Conservation (phyloP, 345 rosid species). For the Trapa bicornis region DNA sequence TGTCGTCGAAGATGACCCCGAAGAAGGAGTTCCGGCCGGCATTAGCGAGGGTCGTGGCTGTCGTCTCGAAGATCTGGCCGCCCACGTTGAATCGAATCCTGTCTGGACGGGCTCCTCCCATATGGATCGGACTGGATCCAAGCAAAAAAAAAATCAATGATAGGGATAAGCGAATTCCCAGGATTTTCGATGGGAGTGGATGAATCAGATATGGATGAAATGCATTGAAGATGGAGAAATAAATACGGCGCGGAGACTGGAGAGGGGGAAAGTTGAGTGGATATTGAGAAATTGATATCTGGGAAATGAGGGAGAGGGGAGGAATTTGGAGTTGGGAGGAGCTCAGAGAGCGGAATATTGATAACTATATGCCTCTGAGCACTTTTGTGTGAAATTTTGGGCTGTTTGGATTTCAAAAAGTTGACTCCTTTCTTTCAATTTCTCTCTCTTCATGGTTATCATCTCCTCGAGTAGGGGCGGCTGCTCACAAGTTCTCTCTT, state of each 20-base stretch:
- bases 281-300: conserved; percentile 22
- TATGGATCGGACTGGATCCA: conserved; percentile 8
- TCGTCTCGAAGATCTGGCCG: conserved; percentile 78
- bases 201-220: neutral
- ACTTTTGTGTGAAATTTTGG: conserved; percentile 16
- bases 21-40: conserved; percentile 85
- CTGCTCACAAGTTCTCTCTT: no score
- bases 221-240: neutral
- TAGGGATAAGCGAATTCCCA: neutral
- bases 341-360: conserved; percentile 9
- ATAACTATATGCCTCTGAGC: neutral
- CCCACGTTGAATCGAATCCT: conserved; percentile 77
- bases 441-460: neutral
- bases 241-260: neutral
- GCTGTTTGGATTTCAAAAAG: conserved; percentile 17
- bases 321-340: conserved; percentile 19
- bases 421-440: conserved; percentile 3
- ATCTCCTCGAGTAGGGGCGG: no score
- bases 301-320: conserved; percentile 22
- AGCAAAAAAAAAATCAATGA: neutral
- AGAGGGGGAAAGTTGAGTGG: neutral
- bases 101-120: conserved; percentile 65
- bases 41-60: conserved; percentile 86
- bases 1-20: conserved; percentile 71
- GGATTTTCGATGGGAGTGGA: neutral